Evolutionary conservation across 164 flowering plant genomes (phyloP).

Genomic region (Vitis cinerea): DNA sequence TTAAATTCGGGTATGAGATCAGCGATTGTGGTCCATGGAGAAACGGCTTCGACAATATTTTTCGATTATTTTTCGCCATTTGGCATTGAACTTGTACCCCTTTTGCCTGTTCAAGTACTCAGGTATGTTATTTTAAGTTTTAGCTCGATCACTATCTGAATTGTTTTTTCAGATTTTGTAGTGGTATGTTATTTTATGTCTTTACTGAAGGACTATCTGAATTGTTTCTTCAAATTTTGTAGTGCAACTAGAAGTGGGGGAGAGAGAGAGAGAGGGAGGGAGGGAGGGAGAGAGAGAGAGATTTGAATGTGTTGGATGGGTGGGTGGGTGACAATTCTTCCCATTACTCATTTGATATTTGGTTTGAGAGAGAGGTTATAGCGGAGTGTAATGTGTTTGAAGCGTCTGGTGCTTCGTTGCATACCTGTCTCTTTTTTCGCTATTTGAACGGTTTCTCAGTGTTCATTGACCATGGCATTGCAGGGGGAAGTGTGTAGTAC

Average conservation of each 20-base stretch:
- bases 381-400: not conserved
- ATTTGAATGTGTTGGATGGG: too few species aligned
- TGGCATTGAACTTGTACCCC: conserved; percentile 11
- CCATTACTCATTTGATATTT: not conserved
- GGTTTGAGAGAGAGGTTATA: not conserved
- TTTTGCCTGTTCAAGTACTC: not conserved
- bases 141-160: not conserved
- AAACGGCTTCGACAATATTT: not conserved
- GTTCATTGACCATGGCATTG: conserved; percentile 7
- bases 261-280: too few species aligned
- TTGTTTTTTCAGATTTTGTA: not conserved
- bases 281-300: too few species aligned
- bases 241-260: too few species aligned
- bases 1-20: conserved; percentile 12
- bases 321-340: not conserved
- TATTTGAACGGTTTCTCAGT: not conserved
- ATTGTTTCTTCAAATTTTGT: too few species aligned
- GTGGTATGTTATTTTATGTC: not conserved
- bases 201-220: too few species aligned
- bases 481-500: conserved; percentile 1
- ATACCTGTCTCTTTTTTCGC: not conserved
- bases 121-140: not conserved
- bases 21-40: conserved; percentile 5
- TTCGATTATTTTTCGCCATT: conserved; percentile 21
- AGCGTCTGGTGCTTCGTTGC: not conserved